Evolutionary conservation across 2,329 filamentous ascomycete species (phyloP), one percentile per base, ranked within the genome.

Genomic region (Aotearoamyces nothofagi): DNA sequence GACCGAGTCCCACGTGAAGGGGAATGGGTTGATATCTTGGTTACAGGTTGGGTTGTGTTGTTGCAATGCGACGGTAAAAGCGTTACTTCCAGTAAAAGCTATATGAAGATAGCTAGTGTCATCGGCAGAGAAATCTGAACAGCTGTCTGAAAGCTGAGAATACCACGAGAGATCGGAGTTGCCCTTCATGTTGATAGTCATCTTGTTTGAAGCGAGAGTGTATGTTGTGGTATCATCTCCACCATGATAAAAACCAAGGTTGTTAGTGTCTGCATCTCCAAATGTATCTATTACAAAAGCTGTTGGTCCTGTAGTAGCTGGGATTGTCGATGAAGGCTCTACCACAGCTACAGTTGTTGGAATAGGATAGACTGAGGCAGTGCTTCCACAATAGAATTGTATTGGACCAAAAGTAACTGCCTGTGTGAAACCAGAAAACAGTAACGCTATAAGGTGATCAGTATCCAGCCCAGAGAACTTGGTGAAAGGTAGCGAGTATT

Each of bases 1-100:
- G 11, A 78, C 55, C 1, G 69, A 73, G 45, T 79, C 74, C 60
- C 72, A 74, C 1, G 73, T 78, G 45, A 69, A 69, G 0, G 74
- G 74, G 41, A 63, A 78, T 0, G 75, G 74, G 11, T 59, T 58
- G 15, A 66, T 55, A 11, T 47, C 43, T 4, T 60, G 52, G 43
- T 70, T 59, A 44, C 75, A 79, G 11, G 59, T 51, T 12, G 55
- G 52, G 40, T 80, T 80, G 51, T 78, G 66, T 50, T 79, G 72
- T 40, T 76, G 72, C 28, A 80, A 48, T 2, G 73, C 62, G 25
- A 79, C 55, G 5, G 64, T 69, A 49, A 78, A 80, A 15, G 66
- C 63, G 38, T 61, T 67, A 42, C 61, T 67, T 6, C 75, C 75
- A 2, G 57, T 61, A 47, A 70, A 78, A 8, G 61, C 60, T 29